These are phyloP conservation scores for Mollisia scopiformis DNA, from an alignment of 2,329 filamentous ascomycete species.

Conservation along the genomic window DNA sequence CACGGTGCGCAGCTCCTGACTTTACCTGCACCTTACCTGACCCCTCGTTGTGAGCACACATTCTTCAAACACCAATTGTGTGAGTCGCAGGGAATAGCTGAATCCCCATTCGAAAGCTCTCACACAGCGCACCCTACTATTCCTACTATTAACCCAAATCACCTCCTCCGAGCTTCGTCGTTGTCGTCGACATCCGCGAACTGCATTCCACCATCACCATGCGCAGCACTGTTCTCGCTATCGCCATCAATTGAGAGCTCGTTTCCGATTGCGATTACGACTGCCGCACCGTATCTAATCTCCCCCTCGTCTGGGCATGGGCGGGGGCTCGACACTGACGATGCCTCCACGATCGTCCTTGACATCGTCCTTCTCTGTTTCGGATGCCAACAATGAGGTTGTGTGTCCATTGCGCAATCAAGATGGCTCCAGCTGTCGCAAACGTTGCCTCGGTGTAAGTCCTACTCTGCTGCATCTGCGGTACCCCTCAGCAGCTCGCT, in stretches of 20 bases:
- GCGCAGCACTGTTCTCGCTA: slow-evolving; percentile 13
- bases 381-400: slow-evolving; percentile 92
- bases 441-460: slow-evolving; percentile 98
- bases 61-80: slow-evolving; percentile 22
- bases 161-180: slow-evolving; percentile 4
- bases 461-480: slow-evolving; percentile 35
- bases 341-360: slow-evolving; percentile 90
- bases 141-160: slow-evolving; percentile 4
- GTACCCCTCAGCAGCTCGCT: slow-evolving; percentile 30
- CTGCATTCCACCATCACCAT: slow-evolving; percentile 4
- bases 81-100: slow-evolving; percentile 16
- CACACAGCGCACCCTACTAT: slow-evolving; percentile 5
- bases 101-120: slow-evolving; percentile 8
- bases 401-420: slow-evolving; percentile 95
- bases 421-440: slow-evolving; percentile 95
- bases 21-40: neutral
- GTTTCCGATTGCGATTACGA: slow-evolving; percentile 28
- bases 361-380: slow-evolving; percentile 89
- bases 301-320: slow-evolving; percentile 45
- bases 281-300: slow-evolving; percentile 26
- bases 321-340: slow-evolving; percentile 53
- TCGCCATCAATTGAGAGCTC: slow-evolving; percentile 24
- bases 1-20: neutral
- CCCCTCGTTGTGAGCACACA: neutral
- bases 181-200: neutral